Percentiles rank a stretch among this genome's conserved stretches.
phyloP scores from a whole-genome alignment of 441 rosid genomes.

The Pelargonium citronellum region DNA sequence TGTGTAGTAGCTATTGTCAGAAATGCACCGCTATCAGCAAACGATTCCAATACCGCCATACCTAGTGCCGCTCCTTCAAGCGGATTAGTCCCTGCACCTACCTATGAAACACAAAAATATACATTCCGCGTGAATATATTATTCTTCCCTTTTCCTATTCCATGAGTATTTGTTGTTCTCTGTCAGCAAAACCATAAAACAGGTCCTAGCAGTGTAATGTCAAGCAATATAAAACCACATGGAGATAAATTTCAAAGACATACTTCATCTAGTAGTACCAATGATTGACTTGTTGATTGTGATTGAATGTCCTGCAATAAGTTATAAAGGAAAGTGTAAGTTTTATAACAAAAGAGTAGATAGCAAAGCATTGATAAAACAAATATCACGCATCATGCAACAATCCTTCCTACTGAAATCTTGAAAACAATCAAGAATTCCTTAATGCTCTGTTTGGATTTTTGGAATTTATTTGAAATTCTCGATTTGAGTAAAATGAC shows the following conservation, averaged over 20 bases:
- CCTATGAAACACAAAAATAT: slow-evolving; percentile 35
- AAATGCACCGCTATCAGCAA: slow-evolving; percentile 64
- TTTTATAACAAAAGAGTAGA: slow-evolving; percentile 7
- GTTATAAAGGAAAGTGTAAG: slow-evolving; percentile 15
- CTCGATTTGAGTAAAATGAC: too few relatives aligned
- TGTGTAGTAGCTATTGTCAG: slow-evolving; percentile 95
- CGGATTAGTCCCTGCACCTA: slow-evolving; percentile 97
- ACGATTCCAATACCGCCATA: slow-evolving; percentile 82
- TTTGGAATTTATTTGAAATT: too few relatives aligned
- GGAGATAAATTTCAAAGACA: slow-evolving; percentile 22
- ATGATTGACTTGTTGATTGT: slow-evolving; percentile 62
- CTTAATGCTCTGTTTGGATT: background rate
- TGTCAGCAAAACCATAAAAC: background rate
- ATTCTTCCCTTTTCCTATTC: slow-evolving; percentile 1
- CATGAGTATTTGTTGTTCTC: background rate
- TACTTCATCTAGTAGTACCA: slow-evolving; percentile 94
- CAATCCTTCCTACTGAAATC: slow-evolving; percentile 14
- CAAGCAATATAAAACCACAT: background rate
- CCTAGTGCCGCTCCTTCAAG: slow-evolving; percentile 97
- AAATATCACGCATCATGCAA: background rate
- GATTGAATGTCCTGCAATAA: slow-evolving; percentile 66
- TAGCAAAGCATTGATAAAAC: background rate
- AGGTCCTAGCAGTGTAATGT: slow-evolving; percentile 8
- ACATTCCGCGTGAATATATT: slow-evolving; percentile 5
- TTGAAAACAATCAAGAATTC: slow-evolving; percentile 7